phyloP scores from a whole-genome alignment of 1,284 basidiomycete genomes.

The Apiotrichum brassicae region DNA sequence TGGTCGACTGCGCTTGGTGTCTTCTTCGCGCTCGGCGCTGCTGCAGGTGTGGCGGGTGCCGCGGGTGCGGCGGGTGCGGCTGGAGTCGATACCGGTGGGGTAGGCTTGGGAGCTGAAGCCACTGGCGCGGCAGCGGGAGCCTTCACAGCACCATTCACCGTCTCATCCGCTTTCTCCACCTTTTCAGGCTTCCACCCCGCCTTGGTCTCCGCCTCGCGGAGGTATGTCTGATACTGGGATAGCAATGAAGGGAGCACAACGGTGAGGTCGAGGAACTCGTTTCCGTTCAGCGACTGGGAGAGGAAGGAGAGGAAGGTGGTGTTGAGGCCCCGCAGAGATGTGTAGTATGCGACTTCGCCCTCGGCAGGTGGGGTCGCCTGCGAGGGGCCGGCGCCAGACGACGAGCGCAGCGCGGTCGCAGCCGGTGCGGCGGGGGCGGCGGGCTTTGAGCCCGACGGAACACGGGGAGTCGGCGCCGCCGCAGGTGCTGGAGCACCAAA shows the following conservation, averaged over 20 bases:
- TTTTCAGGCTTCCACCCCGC: constrained; percentile 33
- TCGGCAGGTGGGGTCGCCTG: constrained; percentile 29
- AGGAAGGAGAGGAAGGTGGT: constrained; percentile 61
- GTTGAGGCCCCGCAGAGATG: constrained; percentile 72
- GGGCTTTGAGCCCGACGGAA: background rate
- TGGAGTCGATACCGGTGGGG: constrained; percentile 9
- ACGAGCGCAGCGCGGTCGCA: constrained; percentile 12
- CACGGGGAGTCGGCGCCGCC: background rate
- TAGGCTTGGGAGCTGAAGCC: constrained; percentile 40
- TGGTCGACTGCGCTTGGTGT: constrained; percentile 30
- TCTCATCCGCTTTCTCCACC: background rate
- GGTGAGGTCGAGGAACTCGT: constrained; percentile 69
- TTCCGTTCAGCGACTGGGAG: constrained; percentile 58
- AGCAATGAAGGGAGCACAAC: constrained; percentile 47
- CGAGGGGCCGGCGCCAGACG: constrained; percentile 25
- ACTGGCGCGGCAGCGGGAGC: constrained; percentile 36
- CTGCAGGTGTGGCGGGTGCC: background rate
- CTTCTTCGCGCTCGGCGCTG: constrained; percentile 18
- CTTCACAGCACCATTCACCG: background rate
- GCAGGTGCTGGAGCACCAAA: constrained; percentile 2
- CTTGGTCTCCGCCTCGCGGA: constrained; percentile 55
- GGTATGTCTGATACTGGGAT: constrained; percentile 60
- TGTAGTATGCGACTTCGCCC: constrained; percentile 57
- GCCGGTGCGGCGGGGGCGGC: constrained; percentile 15
- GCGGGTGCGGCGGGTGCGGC: constrained; percentile 9